These are phyloP conservation scores for Rosa chinensis DNA, from an alignment of 306 rosid species.

Conservation along the genomic window DNA sequence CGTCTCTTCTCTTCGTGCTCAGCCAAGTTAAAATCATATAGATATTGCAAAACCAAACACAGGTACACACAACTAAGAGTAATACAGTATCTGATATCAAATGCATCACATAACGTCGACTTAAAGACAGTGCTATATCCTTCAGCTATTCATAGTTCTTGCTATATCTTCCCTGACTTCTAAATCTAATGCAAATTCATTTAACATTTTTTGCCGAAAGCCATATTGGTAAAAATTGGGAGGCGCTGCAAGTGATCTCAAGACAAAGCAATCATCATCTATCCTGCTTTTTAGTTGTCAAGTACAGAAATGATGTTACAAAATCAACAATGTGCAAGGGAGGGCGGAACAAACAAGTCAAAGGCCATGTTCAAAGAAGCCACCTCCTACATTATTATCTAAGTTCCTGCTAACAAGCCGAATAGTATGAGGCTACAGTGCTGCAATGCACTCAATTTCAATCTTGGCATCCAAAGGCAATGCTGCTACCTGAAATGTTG, in stretches of 20 bases:
- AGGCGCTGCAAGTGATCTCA: not conserved
- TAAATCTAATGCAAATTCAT: too few relatives aligned
- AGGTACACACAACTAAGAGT: too few relatives aligned
- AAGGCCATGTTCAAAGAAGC: conserved; percentile 12
- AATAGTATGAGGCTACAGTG: conserved; percentile 34
- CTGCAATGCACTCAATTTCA: conserved; percentile 92
- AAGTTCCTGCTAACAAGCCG: conserved; percentile 15
- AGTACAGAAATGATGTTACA: not conserved
- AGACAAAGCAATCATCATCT: not conserved
- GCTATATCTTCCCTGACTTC: too few relatives aligned
- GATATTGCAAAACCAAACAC: too few relatives aligned
- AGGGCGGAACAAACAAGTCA: not conserved
- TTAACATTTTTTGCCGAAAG: too few relatives aligned
- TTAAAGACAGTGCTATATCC: too few relatives aligned
- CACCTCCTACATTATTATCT: conserved; percentile 43
- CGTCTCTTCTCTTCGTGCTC: too few relatives aligned
- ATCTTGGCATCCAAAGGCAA: conserved; percentile 93
- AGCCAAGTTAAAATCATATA: too few relatives aligned
- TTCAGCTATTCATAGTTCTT: too few relatives aligned
- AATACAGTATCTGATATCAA: too few relatives aligned
- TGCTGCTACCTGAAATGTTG: conserved; percentile 87
- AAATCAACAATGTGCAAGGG: not conserved
- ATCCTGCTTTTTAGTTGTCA: not conserved
- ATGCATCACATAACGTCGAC: too few relatives aligned
- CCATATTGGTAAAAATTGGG: too few relatives aligned